Conservation (phyloP, 1,284 basidiomycete genomes). For the Naganishia liquefaciens region DNA sequence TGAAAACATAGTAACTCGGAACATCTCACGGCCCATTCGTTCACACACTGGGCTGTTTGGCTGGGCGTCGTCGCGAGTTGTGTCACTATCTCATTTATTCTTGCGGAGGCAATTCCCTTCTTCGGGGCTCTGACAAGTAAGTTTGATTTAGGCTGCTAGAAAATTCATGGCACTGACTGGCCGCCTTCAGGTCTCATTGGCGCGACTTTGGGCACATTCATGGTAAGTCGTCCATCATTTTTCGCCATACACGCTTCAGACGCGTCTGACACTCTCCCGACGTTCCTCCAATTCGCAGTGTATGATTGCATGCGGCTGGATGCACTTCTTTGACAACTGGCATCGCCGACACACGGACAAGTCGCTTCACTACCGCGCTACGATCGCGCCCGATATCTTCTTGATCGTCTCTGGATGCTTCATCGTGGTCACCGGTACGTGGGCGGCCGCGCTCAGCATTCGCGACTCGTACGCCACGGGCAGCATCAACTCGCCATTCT, state of each 20-base stretch:
- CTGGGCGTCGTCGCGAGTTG: conserved; percentile 56
- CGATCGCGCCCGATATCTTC: conserved; percentile 39
- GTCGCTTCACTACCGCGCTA: conserved; percentile 28
- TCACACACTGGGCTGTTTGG: conserved; percentile 65
- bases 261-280: too few species aligned
- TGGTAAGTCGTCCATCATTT: conserved; percentile 1
- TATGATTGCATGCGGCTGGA: conserved; percentile 29
- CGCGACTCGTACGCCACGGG: conserved; percentile 45
- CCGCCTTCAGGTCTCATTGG: conserved; percentile 42
- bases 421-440: conserved; percentile 50
- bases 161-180: neutral
- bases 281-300: conserved; percentile 7
- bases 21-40: conserved; percentile 63
- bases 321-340: conserved; percentile 42
- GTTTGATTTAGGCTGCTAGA: neutral
- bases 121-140: conserved; percentile 44
- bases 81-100: conserved; percentile 59
- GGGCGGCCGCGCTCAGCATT: conserved; percentile 48
- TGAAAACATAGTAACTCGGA: conserved; percentile 61
- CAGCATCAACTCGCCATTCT: conserved; percentile 47
- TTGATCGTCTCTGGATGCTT: conserved; percentile 46
- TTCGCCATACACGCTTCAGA: too few species aligned
- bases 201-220: conserved; percentile 35
- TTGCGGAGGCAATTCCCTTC: conserved; percentile 56
- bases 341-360: conserved; percentile 32